A percentile compares a stretch with the other conserved stretches of the same genome.
Evolutionary conservation across 2,329 filamentous ascomycete species (phyloP).

Genomic region (Diaporthe helianthi): DNA sequence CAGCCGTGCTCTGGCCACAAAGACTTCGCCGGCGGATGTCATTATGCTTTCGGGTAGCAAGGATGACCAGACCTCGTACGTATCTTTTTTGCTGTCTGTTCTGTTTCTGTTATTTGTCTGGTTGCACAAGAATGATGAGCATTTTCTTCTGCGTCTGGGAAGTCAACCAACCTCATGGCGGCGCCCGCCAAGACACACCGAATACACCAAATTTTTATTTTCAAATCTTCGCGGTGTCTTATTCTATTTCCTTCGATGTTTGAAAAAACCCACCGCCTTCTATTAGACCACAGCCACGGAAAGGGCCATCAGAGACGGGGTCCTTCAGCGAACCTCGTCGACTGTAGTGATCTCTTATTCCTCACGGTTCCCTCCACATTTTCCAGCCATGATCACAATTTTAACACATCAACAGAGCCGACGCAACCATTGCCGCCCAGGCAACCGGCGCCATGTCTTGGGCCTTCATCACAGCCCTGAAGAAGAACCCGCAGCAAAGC

Average conservation of each 20-base stretch:
- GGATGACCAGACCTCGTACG: slow-evolving; percentile 91
- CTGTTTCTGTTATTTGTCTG: slow-evolving; percentile 32
- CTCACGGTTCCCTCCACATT: neutral
- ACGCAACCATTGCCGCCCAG: slow-evolving; percentile 88
- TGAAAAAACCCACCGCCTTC: too few species aligned
- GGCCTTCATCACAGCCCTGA: slow-evolving; percentile 91
- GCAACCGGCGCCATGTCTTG: slow-evolving; percentile 98
- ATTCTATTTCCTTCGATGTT: neutral
- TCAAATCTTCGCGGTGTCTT: neutral
- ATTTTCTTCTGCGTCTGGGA: neutral
- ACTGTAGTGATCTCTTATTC: neutral
- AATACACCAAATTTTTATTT: neutral
- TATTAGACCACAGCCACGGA: neutral
- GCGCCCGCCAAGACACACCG: neutral
- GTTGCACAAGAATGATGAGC: neutral
- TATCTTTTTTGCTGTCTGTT: slow-evolving; percentile 47
- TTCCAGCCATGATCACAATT: neutral
- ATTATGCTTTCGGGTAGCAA: slow-evolving; percentile 98
- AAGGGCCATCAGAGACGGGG: neutral
- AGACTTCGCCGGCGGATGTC: slow-evolving; percentile 93
- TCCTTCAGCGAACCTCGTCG: neutral
- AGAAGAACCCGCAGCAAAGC: slow-evolving; percentile 97
- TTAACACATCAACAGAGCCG: slow-evolving; percentile 67
- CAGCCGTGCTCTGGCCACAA: slow-evolving; percentile 81
- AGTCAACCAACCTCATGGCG: neutral